phyloP scores from a whole-genome alignment of 371 early-diverging fungal genomes.

The Mortierella sp. region DNA sequence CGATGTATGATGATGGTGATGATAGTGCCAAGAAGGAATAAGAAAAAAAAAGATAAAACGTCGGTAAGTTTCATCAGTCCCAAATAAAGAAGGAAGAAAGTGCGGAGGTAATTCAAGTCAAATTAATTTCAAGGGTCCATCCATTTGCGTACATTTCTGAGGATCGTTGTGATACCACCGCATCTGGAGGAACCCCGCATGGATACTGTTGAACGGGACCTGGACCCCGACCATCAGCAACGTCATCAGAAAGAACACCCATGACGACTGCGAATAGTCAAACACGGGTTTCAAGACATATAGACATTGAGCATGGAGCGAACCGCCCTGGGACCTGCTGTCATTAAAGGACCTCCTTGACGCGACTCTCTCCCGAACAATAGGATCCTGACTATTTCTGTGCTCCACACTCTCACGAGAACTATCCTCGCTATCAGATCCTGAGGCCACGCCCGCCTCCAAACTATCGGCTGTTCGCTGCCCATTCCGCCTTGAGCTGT shows the following conservation, averaged over 20 bases:
- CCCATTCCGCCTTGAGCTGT: background rate
- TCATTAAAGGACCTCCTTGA: background rate
- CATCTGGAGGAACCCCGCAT: constrained; percentile 69
- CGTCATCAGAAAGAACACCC: constrained; percentile 39
- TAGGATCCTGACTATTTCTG: background rate
- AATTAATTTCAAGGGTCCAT: background rate
- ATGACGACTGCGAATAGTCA: constrained; percentile 37
- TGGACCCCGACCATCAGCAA: constrained; percentile 56
- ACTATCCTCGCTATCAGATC: constrained; percentile 1
- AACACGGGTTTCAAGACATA: background rate
- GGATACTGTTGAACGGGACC: constrained; percentile 74
- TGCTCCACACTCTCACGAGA: background rate
- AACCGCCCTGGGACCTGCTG: background rate
- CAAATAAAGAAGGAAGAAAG: background rate
- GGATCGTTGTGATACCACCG: constrained; percentile 74
- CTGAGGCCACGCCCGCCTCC: background rate
- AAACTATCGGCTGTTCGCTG: background rate
- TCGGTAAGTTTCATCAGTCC: background rate
- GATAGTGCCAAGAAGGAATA: background rate
- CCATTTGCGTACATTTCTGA: constrained; percentile 45
- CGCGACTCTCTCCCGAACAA: background rate
- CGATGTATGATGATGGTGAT: background rate
- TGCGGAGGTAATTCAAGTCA: background rate
- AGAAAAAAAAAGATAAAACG: background rate
- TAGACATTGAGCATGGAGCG: constrained; percentile 7